Conservation (phyloP, 192 early-diverging fungal species). For the Rhizophagus sp. region DNA sequence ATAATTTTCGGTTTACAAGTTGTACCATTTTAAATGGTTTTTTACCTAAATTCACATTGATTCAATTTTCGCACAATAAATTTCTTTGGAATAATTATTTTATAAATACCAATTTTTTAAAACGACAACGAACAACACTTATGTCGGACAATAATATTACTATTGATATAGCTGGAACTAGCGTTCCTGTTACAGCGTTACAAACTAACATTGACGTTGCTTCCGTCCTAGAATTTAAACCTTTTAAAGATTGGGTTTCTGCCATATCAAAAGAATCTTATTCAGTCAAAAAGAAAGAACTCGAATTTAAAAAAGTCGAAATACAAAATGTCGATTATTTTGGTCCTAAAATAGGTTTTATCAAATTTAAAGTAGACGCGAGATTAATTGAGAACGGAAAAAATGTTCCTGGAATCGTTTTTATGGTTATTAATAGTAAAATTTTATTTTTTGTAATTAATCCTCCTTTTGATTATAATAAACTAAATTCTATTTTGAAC, state of each 20-base stretch:
- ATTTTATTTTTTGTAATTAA: not conserved
- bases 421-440: constrained; percentile 55
- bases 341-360: constrained; percentile 67
- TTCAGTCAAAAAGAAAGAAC: constrained; percentile 31
- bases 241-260: constrained; percentile 59
- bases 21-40: too few relatives aligned
- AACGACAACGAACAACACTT: too few relatives aligned
- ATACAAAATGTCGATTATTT: constrained; percentile 80
- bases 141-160: not conserved
- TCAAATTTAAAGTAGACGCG: constrained; percentile 68
- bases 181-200: constrained; percentile 28
- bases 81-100: too few relatives aligned
- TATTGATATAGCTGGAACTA: constrained; percentile 8
- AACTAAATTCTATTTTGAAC: not conserved
- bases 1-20: too few relatives aligned
- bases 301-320: constrained; percentile 52
- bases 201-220: constrained; percentile 27
- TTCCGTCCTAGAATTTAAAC: constrained; percentile 52
- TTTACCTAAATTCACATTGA: too few relatives aligned
- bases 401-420: constrained; percentile 71
- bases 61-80: too few relatives aligned
- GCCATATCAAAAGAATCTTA: constrained; percentile 43
- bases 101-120: too few relatives aligned
- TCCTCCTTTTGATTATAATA: not conserved
- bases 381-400: constrained; percentile 48